Percentiles rank a stretch among this genome's conserved stretches.
phyloP scores from a whole-genome alignment of 2,329 filamentous ascomycete species.

The Albophoma yamanashiensis region DNA sequence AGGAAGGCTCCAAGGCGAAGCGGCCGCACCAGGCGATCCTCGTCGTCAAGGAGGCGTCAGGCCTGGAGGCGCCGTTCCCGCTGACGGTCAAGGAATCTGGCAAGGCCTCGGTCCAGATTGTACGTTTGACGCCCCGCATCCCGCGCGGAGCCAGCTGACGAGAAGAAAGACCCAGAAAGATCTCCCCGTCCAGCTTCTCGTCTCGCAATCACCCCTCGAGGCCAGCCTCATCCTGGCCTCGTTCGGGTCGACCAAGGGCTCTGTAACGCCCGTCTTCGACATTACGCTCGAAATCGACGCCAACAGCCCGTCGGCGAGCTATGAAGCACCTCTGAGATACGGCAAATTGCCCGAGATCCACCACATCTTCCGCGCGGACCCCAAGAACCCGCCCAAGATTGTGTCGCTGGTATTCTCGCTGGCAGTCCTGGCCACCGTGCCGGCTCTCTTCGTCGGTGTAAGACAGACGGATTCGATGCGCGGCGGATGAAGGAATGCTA shows the following conservation, averaged over 20 bases:
- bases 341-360: slow-evolving; percentile 75
- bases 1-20: slow-evolving; percentile 68
- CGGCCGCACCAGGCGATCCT: slow-evolving; percentile 92
- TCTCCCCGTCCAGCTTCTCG: slow-evolving; percentile 72
- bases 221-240: slow-evolving; percentile 81
- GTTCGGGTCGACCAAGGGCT: slow-evolving; percentile 63
- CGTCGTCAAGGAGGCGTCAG: slow-evolving; percentile 64
- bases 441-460: slow-evolving; percentile 61
- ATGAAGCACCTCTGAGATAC: slow-evolving; percentile 68
- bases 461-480: neutral
- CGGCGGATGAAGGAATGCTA: slow-evolving; percentile 6
- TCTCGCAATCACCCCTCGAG: slow-evolving; percentile 54
- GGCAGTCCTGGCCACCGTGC: slow-evolving; percentile 63
- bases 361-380: slow-evolving; percentile 77
- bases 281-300: slow-evolving; percentile 56
- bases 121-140: slow-evolving; percentile 33
- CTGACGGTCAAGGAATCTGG: slow-evolving; percentile 78
- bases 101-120: slow-evolving; percentile 75
- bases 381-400: slow-evolving; percentile 68
- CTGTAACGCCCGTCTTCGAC: slow-evolving; percentile 62
- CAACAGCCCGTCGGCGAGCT: slow-evolving; percentile 44
- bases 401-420: slow-evolving; percentile 70
- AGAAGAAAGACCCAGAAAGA: slow-evolving; percentile 68
- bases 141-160: slow-evolving; percentile 14
- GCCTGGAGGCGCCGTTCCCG: slow-evolving; percentile 79